Evolutionary conservation across 139 green algal genomes (phyloP), one percentile per base, ranked within the genome.

Genomic region (Volvox reticuliferus): DNA sequence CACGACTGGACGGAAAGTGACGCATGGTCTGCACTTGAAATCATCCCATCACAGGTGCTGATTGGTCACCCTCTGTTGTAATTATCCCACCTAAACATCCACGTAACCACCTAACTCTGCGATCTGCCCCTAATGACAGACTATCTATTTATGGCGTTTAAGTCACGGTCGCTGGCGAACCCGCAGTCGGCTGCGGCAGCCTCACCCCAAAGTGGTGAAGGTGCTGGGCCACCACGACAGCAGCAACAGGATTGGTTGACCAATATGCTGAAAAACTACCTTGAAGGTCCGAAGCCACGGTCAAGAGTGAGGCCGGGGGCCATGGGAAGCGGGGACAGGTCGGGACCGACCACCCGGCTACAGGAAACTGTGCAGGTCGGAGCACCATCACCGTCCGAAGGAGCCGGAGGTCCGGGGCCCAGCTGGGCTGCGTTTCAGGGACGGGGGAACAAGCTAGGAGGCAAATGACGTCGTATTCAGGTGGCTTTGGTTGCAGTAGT

Each of bases 381-480:
- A 2, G 76, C 13, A 9, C 2, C 26, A 32, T 19, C 18, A 32
- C 28, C 73, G 73, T 33, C 32, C 20, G 73, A 18, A 18, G 32
- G 18, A 30, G 16, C 35, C 30, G 61, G 28, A 61, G 37, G 16
- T 55, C 50, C 30, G 0, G 82, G 63, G 19, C 32, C 63, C 6
- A 26, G 37, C 13, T 90, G 71, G 71, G 20, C 44, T 2, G 86
- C 86, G 30, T 90, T 90, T 55, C 30, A 83, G 71, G 86, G 86
- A 3, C 36, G 9, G 30, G 86, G 86, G 2, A 62, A 83, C 21
- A 90, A 90, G 44, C 73, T 90, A 2, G 86, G 81, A 20, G 81
- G 85, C 17, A 89, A 89, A 35, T 88, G 28, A 63, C 26, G 44
- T 55, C 44, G 44, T 55, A 9, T 55, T 55, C 44, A 55, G 44